Conservation (phyloP, 192 early-diverging fungal species). For the Cladochytrium replicatum region DNA sequence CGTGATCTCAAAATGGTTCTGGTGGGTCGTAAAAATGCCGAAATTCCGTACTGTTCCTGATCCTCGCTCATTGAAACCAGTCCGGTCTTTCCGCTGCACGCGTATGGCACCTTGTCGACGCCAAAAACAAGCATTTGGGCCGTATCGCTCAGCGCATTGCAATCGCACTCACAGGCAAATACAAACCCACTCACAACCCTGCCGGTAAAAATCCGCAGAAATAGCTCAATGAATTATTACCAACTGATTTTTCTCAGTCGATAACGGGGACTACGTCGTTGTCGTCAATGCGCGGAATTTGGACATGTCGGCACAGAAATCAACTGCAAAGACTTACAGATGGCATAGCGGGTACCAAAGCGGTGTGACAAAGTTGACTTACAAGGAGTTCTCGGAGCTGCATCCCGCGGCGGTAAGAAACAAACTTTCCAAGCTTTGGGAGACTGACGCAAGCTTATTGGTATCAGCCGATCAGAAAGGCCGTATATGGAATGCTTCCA, state of each 20-base stretch:
- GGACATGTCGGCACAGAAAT: conserved; percentile 72
- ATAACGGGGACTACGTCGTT: conserved; percentile 94
- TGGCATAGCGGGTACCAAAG: conserved; percentile 82
- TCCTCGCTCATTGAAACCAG: conserved; percentile 44
- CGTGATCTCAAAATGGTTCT: no score
- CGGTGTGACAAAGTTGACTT: conserved; percentile 69
- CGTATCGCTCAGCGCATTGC: conserved; percentile 73
- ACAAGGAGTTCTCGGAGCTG: conserved; percentile 62
- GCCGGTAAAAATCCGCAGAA: conserved; percentile 42
- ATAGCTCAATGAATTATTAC: no score
- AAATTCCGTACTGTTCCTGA: no score
- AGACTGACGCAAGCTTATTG: background rate
- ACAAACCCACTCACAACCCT: conserved; percentile 88
- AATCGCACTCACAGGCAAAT: conserved; percentile 90
- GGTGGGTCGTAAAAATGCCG: no score
- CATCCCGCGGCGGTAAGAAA: conserved; percentile 58
- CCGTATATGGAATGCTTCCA: conserved; percentile 88
- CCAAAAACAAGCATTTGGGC: conserved; percentile 76
- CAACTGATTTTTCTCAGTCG: conserved; percentile 39
- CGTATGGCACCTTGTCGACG: conserved; percentile 89
- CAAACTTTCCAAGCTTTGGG: background rate
- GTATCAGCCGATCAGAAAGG: conserved; percentile 63
- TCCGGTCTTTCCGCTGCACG: conserved; percentile 63
- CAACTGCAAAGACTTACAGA: conserved; percentile 73
- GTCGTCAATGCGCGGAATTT: conserved; percentile 84